These are phyloP conservation scores for Crithidia expoeki DNA, from an alignment of 208 protist species.

Conservation along the genomic window DNA sequence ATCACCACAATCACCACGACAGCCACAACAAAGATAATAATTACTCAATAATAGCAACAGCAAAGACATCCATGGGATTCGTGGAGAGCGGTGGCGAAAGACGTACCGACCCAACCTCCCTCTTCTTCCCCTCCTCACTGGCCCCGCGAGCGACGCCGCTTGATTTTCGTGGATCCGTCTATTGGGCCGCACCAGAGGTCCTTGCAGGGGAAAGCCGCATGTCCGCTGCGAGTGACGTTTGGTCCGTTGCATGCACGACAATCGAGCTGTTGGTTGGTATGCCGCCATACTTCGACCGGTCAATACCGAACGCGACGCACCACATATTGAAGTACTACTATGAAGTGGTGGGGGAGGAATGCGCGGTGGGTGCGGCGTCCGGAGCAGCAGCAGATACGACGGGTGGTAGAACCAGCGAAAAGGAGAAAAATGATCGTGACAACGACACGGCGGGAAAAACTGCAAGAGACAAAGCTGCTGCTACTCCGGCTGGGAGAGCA, in stretches of 20 bases:
- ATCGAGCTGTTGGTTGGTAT: constrained; percentile 76
- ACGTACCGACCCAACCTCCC: background rate
- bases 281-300: constrained; percentile 77
- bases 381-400: background rate
- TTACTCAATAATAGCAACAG: background rate
- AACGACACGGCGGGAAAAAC: background rate
- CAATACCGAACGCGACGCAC: constrained; percentile 67
- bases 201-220: constrained; percentile 43
- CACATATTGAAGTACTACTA: constrained; percentile 46
- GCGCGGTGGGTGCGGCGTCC: background rate
- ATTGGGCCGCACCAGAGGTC: constrained; percentile 86
- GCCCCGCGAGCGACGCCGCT: background rate
- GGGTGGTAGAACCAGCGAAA: background rate
- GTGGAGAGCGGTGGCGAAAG: background rate
- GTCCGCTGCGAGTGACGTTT: constrained; percentile 68
- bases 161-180: constrained; percentile 77
- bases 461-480: background rate
- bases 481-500: no score
- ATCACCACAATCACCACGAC: background rate
- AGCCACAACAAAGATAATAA: background rate
- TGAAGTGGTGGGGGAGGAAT: constrained; percentile 7
- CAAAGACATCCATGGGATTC: background rate
- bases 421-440: no score
- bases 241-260: constrained; percentile 79
- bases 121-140: background rate